phyloP scores from a whole-genome alignment of 208 protist genomes.

The Wallacemonas sp. region DNA sequence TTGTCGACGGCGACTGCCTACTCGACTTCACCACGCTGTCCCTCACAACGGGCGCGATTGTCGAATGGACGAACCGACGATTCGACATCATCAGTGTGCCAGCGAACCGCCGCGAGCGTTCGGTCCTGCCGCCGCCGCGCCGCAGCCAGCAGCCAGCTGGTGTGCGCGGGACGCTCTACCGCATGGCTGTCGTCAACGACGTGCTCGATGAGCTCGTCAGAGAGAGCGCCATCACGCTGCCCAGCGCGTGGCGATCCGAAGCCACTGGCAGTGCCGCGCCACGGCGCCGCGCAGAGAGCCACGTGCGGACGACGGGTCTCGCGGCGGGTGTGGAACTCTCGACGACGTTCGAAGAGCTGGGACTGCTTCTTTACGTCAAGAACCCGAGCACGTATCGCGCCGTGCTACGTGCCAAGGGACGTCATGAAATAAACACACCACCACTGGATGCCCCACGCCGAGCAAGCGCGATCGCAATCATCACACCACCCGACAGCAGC shows the following conservation, averaged over 20 bases:
- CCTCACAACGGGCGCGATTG: constrained; percentile 54
- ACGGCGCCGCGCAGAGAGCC: too few relatives aligned
- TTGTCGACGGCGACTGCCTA: constrained; percentile 59
- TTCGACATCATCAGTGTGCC: constrained; percentile 63
- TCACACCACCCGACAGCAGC: background rate
- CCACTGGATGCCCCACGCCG: background rate
- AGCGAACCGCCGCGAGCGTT: constrained; percentile 34
- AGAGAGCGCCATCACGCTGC: background rate
- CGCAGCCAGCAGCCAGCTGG: constrained; percentile 41
- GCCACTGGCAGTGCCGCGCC: background rate
- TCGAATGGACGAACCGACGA: constrained; percentile 53
- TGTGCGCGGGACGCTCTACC: constrained; percentile 47
- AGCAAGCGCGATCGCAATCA: background rate
- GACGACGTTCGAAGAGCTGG: constrained; percentile 65
- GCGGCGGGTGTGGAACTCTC: constrained; percentile 40
- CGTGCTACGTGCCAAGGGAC: background rate
- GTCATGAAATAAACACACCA: background rate
- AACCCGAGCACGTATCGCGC: constrained; percentile 1
- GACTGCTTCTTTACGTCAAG: constrained; percentile 31
- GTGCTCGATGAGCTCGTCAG: constrained; percentile 37
- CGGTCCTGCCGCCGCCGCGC: constrained; percentile 51
- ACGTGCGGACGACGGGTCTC: too few relatives aligned
- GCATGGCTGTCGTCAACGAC: constrained; percentile 57
- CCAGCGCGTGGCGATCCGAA: background rate
- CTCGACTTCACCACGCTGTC: constrained; percentile 63